Conservation (phyloP, 202 grass and related monocot species). For the Carex sylvatica region DNA sequence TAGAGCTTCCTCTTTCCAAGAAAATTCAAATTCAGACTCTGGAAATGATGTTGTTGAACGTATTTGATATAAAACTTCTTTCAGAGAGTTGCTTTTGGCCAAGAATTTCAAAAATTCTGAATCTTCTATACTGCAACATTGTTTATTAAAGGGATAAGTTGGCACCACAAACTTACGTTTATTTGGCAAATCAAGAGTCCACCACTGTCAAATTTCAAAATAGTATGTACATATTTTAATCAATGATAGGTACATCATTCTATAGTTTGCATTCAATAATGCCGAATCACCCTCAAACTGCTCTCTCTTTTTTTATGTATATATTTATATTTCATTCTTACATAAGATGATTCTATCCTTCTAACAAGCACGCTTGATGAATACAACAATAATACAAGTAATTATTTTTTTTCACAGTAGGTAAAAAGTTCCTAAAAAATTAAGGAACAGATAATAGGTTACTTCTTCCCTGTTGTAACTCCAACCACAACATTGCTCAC, state of each 20-base stretch:
- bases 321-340: neutral
- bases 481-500: slow-evolving; percentile 93
- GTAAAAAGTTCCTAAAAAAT: slow-evolving; percentile 23
- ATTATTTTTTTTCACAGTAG: slow-evolving; percentile 8
- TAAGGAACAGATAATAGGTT: slow-evolving; percentile 24
- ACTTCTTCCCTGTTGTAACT: slow-evolving; percentile 79
- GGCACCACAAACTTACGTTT: neutral
- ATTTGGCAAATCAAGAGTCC: neutral
- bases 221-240: slow-evolving; percentile 1
- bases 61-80: neutral
- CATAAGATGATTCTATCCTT: neutral
- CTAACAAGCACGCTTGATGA: neutral
- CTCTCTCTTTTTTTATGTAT: neutral
- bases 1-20: neutral
- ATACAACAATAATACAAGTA: slow-evolving; percentile 6
- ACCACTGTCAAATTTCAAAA: slow-evolving; percentile 1
- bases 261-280: neutral
- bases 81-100: neutral
- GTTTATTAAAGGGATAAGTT: neutral
- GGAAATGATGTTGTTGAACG: neutral
- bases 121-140: neutral
- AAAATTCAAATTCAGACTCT: neutral
- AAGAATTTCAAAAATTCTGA: neutral
- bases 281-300: neutral
- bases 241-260: neutral